phyloP scores from a whole-genome alignment of 768 basidiomycete species.

The Lentinula sp. region DNA sequence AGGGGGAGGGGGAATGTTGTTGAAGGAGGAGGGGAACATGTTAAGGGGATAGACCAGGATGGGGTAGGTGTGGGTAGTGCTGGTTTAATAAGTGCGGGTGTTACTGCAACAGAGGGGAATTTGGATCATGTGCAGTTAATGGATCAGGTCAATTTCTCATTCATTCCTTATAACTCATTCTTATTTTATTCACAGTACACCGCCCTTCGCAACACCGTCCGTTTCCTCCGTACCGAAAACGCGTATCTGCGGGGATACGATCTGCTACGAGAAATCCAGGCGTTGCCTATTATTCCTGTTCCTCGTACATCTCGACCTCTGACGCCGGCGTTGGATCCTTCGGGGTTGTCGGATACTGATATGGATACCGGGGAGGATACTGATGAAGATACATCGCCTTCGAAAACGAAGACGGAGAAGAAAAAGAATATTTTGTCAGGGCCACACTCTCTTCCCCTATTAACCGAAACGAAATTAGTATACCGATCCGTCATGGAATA shows the following conservation, averaged over 20 bases:
- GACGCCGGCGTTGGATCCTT: constrained; percentile 66
- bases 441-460: constrained; percentile 50
- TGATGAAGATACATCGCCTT: too few relatives aligned
- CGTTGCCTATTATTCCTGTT: constrained; percentile 60
- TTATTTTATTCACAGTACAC: constrained; percentile 58
- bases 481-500: constrained; percentile 87
- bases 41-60: neutral
- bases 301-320: constrained; percentile 32
- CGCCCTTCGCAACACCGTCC: constrained; percentile 83
- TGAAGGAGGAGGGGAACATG: neutral
- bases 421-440: too few relatives aligned
- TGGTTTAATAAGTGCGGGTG: constrained; percentile 11
- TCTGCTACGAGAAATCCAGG: constrained; percentile 74
- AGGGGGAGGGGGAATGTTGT: constrained; percentile 29
- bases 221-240: constrained; percentile 92
- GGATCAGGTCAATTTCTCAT: constrained; percentile 59
- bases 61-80: neutral
- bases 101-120: constrained; percentile 60
- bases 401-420: too few relatives aligned
- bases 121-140: constrained; percentile 83
- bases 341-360: constrained; percentile 59
- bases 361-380: too few relatives aligned
- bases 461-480: constrained; percentile 78
- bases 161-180: constrained; percentile 3
- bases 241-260: constrained; percentile 91